These are phyloP conservation scores for Rugonectria rugulosa DNA, from an alignment of 2,329 filamentous ascomycete species.

Conservation along the genomic window DNA sequence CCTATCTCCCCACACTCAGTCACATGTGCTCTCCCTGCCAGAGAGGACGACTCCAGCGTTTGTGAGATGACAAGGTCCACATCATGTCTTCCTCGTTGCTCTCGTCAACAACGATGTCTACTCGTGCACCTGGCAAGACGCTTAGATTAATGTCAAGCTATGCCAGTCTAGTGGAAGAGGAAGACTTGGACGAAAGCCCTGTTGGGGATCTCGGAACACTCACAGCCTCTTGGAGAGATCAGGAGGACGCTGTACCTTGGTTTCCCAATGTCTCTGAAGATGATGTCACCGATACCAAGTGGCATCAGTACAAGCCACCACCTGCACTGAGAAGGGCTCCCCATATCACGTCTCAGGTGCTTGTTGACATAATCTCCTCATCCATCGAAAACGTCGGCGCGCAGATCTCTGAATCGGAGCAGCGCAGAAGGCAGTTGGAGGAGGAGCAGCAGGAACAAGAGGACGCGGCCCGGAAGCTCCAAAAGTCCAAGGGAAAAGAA, in stretches of 20 bases:
- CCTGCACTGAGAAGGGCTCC: constrained; percentile 47
- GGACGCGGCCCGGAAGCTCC: constrained; percentile 15
- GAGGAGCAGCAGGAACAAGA: constrained; percentile 36
- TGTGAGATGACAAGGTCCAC: neutral
- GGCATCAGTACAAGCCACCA: constrained; percentile 57
- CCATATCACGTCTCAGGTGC: constrained; percentile 48
- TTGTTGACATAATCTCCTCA: constrained; percentile 50
- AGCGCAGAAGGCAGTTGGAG: constrained; percentile 40
- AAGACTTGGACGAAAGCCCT: constrained; percentile 40
- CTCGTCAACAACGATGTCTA: constrained; percentile 3
- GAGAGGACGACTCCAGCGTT: too few species aligned
- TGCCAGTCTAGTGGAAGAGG: constrained; percentile 41
- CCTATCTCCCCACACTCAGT: too few species aligned
- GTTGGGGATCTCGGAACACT: constrained; percentile 34
- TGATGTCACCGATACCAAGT: constrained; percentile 47
- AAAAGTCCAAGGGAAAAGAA: constrained; percentile 46
- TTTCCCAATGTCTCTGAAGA: constrained; percentile 32
- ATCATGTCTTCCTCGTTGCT: too few species aligned
- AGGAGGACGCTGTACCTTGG: constrained; percentile 28
- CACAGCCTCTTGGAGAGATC: constrained; percentile 34
- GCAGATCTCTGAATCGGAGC: constrained; percentile 45
- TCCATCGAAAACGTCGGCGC: constrained; percentile 56
- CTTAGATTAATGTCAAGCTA: constrained; percentile 38
- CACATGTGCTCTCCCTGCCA: neutral
- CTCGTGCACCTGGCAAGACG: constrained; percentile 20